Conservation (phyloP, 2,329 filamentous ascomycete species). For the Botrytis tulipae region DNA sequence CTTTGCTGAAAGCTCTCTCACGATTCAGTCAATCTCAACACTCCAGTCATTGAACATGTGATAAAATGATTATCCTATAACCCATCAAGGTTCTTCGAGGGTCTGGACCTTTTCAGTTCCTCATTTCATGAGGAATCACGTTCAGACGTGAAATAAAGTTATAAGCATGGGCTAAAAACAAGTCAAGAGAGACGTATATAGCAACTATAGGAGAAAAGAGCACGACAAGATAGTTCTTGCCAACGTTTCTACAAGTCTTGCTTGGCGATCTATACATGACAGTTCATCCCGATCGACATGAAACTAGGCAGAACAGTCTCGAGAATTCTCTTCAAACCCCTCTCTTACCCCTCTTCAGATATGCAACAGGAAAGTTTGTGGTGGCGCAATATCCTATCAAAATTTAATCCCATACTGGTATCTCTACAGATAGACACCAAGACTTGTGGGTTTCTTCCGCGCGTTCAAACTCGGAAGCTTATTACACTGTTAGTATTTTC, state of each 20-base stretch:
- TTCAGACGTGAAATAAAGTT: neutral
- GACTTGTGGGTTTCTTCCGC: neutral
- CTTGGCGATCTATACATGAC: neutral
- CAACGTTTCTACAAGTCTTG: neutral
- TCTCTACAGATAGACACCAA: neutral
- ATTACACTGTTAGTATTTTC: accelerated
- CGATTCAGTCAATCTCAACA: neutral
- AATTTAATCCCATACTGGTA: neutral
- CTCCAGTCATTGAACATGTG: neutral
- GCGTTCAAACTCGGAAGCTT: neutral
- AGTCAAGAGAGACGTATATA: neutral
- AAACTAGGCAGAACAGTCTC: neutral
- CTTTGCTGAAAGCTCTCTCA: neutral
- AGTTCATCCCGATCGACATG: neutral
- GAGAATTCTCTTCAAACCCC: neutral
- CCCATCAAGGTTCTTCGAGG: neutral
- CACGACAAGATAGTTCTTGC: neutral
- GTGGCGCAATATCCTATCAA: neutral
- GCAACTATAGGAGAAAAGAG: neutral
- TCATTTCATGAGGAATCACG: neutral
- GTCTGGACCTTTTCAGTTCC: neutral
- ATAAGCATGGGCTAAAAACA: neutral
- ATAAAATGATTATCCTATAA: neutral
- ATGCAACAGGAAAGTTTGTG: neutral
- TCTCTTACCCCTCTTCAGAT: constrained; percentile 4